Evolutionary conservation across 345 rosid species (phyloP), one percentile per base, ranked within the genome.

Genomic region (Syzygium aromaticum): DNA sequence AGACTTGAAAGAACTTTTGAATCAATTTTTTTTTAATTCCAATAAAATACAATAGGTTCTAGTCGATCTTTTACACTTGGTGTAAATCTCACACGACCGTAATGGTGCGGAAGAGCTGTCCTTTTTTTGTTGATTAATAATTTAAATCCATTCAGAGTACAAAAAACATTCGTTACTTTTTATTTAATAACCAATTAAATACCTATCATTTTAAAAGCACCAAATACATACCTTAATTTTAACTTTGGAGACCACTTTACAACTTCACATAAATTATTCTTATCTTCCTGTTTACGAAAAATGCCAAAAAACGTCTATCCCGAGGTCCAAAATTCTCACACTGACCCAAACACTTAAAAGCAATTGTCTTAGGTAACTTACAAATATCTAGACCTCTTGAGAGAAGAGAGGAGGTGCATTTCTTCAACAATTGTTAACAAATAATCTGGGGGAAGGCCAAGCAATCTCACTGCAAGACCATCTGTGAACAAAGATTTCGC

Each of bases 1-100:
- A n/a, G n/a, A n/a, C n/a, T n/a, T n/a, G n/a, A n/a, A n/a, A n/a
- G n/a, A n/a, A n/a, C 30, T 59, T 59, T 11, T 11, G 0, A 11
- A 59, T 27, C 8, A 59, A 63, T 13, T 5, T 0, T 0, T 0
- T n/a, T n/a, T 63, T 9, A 13, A 0, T 0, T 61, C 38, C 73
- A n/a, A n/a, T 61, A 12, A n/a, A n/a, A n/a, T 63, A 17, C 4
- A 3, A n/a, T 10, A 7, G 8, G 5, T n/a, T 15, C 4, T 6
- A n/a, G 19, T 61, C 5, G 6, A 16, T 63, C 77, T 63, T 7
- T n/a, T 63, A 63, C 9, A 16, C 38, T 63, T 28, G 38, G 0
- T 14, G 5, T 63, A 63, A 63, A 63, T 28, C 38, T 63, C 40
- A 63, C 40, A 63, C 14, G 5, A 3, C 21, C 33, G 2, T 63